These are phyloP conservation scores for Eimeria tenella DNA, from an alignment of 169 alveolate species.

Conservation along the genomic window DNA sequence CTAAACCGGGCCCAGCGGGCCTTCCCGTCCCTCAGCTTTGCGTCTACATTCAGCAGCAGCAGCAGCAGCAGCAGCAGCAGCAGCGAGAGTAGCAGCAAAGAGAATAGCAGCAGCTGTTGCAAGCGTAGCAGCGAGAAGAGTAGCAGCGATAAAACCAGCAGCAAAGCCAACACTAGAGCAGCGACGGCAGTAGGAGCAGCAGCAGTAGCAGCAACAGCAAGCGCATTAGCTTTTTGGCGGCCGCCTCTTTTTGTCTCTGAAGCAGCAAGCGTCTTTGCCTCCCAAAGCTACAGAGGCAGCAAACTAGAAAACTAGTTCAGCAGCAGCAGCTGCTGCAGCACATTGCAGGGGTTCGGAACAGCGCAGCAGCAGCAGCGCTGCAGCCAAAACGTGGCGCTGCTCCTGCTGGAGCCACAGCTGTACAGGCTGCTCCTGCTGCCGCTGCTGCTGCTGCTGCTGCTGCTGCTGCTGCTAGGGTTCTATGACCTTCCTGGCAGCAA, in stretches of 20 bases:
- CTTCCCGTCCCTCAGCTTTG: neutral
- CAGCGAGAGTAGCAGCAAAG: constrained; percentile 45
- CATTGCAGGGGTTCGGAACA: neutral
- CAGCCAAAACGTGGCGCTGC: neutral
- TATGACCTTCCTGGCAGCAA: constrained; percentile 34
- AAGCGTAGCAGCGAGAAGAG: neutral
- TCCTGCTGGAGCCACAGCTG: neutral
- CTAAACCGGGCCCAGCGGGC: neutral
- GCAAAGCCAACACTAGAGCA: neutral
- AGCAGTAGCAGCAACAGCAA: neutral
- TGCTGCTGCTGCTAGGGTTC: constrained; percentile 1
- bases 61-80: constrained; percentile 35
- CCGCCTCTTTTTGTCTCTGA: no score
- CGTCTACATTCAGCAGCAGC: constrained; percentile 1
- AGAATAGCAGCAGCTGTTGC: neutral
- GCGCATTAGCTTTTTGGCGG: no score
- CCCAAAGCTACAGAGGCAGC: neutral
- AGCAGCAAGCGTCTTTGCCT: neutral
- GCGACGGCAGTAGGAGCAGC: neutral
- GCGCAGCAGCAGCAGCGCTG: neutral
- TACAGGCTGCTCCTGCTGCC: neutral
- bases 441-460: neutral
- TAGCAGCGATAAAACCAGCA: neutral
- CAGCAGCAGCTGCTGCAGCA: constrained; percentile 10
- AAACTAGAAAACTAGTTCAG: neutral